A percentile compares a stretch with the other conserved stretches of the same genome.
Conservation (phyloP, 2,329 filamentous ascomycete genomes). For the Trichocomaceae sp. region DNA sequence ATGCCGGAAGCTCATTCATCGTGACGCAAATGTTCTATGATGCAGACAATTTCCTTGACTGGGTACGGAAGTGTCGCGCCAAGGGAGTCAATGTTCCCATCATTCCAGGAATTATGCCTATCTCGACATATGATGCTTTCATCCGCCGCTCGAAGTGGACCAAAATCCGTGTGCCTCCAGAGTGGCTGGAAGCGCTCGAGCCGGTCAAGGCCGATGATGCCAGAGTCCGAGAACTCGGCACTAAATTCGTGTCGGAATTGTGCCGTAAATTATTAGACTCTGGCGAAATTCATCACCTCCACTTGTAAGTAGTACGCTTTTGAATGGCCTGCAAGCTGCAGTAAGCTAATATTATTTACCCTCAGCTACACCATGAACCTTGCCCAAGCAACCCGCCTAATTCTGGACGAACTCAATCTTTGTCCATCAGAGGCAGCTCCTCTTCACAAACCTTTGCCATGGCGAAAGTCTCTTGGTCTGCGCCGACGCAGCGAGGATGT, state of each 20-base stretch:
- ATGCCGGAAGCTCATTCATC: conserved; percentile 86
- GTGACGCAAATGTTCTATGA: conserved; percentile 99
- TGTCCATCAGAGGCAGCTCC: conserved; percentile 71
- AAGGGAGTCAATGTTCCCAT: conserved; percentile 79
- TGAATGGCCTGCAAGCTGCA: neutral
- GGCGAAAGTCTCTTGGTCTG: conserved; percentile 88
- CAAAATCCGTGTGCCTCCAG: conserved; percentile 71
- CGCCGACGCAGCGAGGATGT: conserved; percentile 90
- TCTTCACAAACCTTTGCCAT: conserved; percentile 83
- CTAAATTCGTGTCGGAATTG: conserved; percentile 78
- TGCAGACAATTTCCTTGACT: conserved; percentile 85
- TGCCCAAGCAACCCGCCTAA: conserved; percentile 85
- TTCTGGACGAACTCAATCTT: conserved; percentile 82
- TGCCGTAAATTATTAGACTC: conserved; percentile 76
- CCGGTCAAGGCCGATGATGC: conserved; percentile 96
- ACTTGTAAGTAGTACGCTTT: conserved; percentile 58
- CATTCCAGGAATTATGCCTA: conserved; percentile 84
- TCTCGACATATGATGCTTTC: conserved; percentile 92
- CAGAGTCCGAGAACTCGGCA: conserved; percentile 83
- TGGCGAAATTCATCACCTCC: conserved; percentile 71
- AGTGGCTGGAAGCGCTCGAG: conserved; percentile 76
- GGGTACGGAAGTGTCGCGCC: conserved; percentile 79
- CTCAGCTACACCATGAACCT: conserved; percentile 92
- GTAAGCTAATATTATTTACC: neutral
- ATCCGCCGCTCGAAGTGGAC: conserved; percentile 85